Base-by-base conservation (phyloP, 352 stramenopile species). In the Vaucheria bursata region DNA sequence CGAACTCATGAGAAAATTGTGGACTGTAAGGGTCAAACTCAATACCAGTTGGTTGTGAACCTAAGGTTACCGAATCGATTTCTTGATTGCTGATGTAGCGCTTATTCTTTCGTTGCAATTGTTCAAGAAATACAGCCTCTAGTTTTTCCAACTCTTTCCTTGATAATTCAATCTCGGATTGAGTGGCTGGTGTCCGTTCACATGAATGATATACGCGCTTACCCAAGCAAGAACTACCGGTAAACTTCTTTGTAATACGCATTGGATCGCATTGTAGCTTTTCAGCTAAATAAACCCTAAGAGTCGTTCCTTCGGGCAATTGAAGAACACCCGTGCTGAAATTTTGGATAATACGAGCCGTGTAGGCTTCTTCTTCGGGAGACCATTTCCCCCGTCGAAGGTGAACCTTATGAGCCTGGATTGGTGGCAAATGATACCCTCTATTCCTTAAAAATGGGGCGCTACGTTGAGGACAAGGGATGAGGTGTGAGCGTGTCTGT, bases 201-300 rank as follows among this genome's bases (percentile, higher is more conserved):
- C 71, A 79, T 12, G 52, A 74, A 59, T 85, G 82, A 66, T 87
- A 87, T 1, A 87, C 80, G 2, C 81, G 73, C 78, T 92, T 90
- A 1, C 89, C 89, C 1, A 95, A 83, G 80, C 87, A 93, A 45
- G 85, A 86, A 53, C 85, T 87, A 12, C 90, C 90, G 5, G 89
- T 89, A 74, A 93, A 95, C 81, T 97, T 97, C 85, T 97, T 96
- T 1, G 91, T 95, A 68, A 97, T 96, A 1, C 92, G 82, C 91
- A 96, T 96, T 1, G 91, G 91, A 85, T 96, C 91, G 80, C 92
- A 97, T 68, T 90, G 88, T 0, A 97, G 77, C 71, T 91, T 92
- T 52, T 95, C 84, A 1, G 92, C 90, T 0, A 97, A 82, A 80
- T 93, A 95, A 1, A 87, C 87, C 36, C 92, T 84, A 12, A 96